These are phyloP conservation scores for Penicillium sp. DNA, from an alignment of 2,329 filamentous ascomycete species.

Conservation along the genomic window DNA sequence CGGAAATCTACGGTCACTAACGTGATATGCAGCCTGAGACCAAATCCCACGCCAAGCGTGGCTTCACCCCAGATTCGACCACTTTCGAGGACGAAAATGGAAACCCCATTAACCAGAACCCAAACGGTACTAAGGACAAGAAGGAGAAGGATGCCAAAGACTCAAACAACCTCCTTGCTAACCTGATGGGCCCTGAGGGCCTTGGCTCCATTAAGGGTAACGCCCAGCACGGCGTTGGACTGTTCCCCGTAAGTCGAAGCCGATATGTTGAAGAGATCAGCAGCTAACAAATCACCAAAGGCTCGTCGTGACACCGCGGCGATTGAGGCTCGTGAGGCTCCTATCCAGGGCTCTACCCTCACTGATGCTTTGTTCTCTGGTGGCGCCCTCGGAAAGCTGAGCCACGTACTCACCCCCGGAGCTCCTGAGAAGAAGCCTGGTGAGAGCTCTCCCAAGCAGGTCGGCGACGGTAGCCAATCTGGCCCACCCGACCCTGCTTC, in stretches of 20 bases:
- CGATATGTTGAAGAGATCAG: too few species aligned
- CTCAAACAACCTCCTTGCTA: neutral
- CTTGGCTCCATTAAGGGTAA: conserved; percentile 18
- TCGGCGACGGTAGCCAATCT: conserved; percentile 5
- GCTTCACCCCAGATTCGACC: neutral
- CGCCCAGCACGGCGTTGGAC: conserved; percentile 22
- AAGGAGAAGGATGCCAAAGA: neutral
- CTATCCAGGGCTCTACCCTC: conserved; percentile 22
- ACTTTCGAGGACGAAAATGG: neutral
- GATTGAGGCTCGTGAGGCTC: conserved; percentile 13
- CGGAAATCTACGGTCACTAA: neutral
- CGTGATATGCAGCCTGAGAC: neutral
- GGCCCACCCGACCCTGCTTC: conserved; percentile 6
- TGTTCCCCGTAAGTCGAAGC: conserved; percentile 17
- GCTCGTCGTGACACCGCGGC: conserved; percentile 19
- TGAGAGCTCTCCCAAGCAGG: neutral
- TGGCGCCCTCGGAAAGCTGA: conserved; percentile 19
- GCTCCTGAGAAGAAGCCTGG: neutral
- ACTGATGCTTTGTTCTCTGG: conserved; percentile 14
- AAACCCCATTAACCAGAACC: neutral
- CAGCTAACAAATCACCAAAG: conserved; percentile 6
- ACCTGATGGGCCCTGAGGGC: conserved; percentile 13
- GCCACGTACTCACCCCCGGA: conserved; percentile 8
- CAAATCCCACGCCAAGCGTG: conserved; percentile 11
- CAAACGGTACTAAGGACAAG: neutral